These are phyloP conservation scores for Sphaerulina musiva DNA, from an alignment of 2,329 filamentous ascomycete genomes.

Conservation along the genomic window DNA sequence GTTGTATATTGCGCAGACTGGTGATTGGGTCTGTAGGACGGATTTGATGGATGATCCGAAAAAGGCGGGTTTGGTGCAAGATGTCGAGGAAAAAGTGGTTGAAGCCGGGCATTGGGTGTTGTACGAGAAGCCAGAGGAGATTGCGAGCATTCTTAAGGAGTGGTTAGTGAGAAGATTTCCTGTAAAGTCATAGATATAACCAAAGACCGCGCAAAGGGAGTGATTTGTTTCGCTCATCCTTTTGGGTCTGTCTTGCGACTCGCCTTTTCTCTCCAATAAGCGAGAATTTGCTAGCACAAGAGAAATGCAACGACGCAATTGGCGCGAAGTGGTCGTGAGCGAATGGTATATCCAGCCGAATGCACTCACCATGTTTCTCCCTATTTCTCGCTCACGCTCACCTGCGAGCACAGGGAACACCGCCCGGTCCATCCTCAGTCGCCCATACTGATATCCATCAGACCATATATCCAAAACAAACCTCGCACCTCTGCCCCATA, in stretches of 20 bases:
- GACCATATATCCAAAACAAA: neutral
- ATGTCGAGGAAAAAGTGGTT: conserved; percentile 21
- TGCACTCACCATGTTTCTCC: no score
- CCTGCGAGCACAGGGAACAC: neutral
- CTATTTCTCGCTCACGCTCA: neutral
- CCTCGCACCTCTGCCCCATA: neutral
- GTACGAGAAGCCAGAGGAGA: conserved; percentile 28
- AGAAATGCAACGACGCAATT: no score
- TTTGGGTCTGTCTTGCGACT: no score
- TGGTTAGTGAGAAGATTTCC: conserved; percentile 33
- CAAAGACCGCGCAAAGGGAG: neutral
- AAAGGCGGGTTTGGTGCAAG: conserved; percentile 21
- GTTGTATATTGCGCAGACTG: conserved; percentile 33
- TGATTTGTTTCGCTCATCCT: no score
- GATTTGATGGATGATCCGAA: conserved; percentile 23
- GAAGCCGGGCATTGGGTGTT: conserved; percentile 27
- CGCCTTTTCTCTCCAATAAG: no score
- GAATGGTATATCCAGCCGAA: no score
- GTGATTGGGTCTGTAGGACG: conserved; percentile 25
- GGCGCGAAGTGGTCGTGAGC: no score
- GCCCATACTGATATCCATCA: no score
- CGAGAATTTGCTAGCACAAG: no score
- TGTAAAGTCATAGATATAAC: conserved; percentile 7
- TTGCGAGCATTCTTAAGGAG: conserved; percentile 20
- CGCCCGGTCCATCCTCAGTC: no score